Base-by-base conservation (phyloP, 768 basidiomycete genomes). In the Suillus decipiens region DNA sequence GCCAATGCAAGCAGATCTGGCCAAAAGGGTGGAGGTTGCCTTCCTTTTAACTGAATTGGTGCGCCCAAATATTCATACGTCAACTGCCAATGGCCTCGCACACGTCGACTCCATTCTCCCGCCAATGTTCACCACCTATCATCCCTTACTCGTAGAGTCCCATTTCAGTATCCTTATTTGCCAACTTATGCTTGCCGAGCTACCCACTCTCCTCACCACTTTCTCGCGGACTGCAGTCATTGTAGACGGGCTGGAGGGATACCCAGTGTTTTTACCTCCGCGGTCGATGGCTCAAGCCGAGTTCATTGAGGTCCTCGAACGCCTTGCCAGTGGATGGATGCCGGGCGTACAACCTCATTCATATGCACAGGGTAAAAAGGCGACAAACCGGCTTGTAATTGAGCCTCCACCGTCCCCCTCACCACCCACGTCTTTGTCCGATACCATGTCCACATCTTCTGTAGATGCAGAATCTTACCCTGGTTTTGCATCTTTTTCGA, bases 271-370 rank as follows among this genome's bases (percentile, higher is more conserved):
- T 75, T 78, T 93, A 0, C 91, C 92, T 10, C 91, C 94, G 15
- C 81, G 94, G 37, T 93, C 92, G 14, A 92, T 95, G 89, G 87
- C 89, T 0, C 94, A 96, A 70, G 92, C 92, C 11, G 93, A 95
- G 76, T 95, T 94, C 67, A 79, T 93, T 63, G 94, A 96, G 74
- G 81, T 92, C 9, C 79, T 95, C 62, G 93, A 95, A 68, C 84
- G 94, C 11, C 84, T 96, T 48, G 88, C 90, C 0, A 76, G 82
- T 10, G 89, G 91, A 0, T 96, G 94, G 94, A 82, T 75, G 62
- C 79, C 79, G 24, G 92, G 91, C 8, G 73, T 83, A 14, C 82
- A 85, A 63, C 82, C 87, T 1, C 86, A 89, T 75, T 84, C 86
- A 50, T 39, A 73, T 73, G 61, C 73, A 75, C 70, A 60, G 19